Conservation (phyloP, 495 filamentous ascomycete species). For the Neurospora sp. region DNA sequence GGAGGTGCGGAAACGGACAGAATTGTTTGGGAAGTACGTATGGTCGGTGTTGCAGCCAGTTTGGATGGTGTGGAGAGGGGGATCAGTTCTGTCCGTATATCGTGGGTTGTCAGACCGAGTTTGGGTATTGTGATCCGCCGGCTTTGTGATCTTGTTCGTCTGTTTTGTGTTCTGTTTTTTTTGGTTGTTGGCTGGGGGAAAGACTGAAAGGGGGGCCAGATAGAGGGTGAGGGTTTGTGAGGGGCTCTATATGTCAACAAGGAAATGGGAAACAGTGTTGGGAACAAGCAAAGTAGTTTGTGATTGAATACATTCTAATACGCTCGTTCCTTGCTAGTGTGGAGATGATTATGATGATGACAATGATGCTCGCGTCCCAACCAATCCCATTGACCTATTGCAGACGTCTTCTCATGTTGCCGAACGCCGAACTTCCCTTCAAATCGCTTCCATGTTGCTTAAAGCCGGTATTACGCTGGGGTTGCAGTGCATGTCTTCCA, state of each 20-base stretch:
- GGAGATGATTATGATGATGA: neutral
- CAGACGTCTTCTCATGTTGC: neutral
- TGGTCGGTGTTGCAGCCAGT: constrained; percentile 27
- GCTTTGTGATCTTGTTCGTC: neutral
- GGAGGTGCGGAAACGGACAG: constrained; percentile 17
- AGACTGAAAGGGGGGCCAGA: too few relatives aligned
- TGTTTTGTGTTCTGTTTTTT: neutral
- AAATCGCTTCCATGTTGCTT: neutral
- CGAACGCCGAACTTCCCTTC: neutral
- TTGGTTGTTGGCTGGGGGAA: neutral
- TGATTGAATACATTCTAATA: too few relatives aligned
- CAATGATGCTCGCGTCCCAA: neutral
- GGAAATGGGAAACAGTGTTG: too few relatives aligned
- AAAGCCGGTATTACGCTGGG: neutral
- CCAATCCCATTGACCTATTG: neutral
- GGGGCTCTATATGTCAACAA: too few relatives aligned
- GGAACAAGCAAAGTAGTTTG: too few relatives aligned
- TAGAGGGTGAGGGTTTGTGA: too few relatives aligned
- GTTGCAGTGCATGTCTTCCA: neutral
- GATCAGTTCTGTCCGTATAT: constrained; percentile 35
- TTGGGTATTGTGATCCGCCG: constrained; percentile 21
- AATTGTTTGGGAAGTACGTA: constrained; percentile 17
- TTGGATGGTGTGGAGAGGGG: constrained; percentile 33
- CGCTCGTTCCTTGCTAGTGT: neutral
- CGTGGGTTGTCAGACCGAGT: constrained; percentile 22